These are phyloP conservation scores for Gossypium arboreum DNA, from an alignment of 345 rosid species.

Conservation along the genomic window DNA sequence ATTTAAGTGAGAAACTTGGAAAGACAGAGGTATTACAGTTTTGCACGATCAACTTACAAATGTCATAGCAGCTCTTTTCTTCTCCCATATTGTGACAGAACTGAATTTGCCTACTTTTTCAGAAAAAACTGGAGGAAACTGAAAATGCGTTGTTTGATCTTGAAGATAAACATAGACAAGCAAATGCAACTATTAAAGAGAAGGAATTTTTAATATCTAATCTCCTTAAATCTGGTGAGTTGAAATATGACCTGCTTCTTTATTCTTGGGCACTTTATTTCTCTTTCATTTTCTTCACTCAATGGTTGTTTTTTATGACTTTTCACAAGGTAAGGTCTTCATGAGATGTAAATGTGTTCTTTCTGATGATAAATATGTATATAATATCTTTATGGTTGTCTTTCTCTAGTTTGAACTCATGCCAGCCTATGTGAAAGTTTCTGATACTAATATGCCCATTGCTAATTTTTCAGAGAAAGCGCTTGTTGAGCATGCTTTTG, in stretches of 20 bases:
- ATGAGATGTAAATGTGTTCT: background rate
- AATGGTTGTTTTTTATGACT: background rate
- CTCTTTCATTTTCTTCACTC: background rate
- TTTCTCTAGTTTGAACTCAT: background rate
- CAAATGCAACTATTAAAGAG: constrained; percentile 86
- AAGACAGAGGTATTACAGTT: constrained; percentile 64
- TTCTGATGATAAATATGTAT: background rate
- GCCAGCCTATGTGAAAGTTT: background rate
- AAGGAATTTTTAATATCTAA: constrained; percentile 81
- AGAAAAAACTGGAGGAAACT: constrained; percentile 89
- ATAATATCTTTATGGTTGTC: background rate
- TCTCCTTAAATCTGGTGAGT: constrained; percentile 85
- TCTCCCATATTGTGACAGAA: background rate
- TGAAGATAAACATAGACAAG: constrained; percentile 89
- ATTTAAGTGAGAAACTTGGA: constrained; percentile 73
- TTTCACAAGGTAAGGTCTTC: constrained; percentile 1
- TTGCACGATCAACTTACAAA: constrained; percentile 3
- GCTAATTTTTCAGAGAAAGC: constrained; percentile 55
- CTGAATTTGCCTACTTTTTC: constrained; percentile 28
- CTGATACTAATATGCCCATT: constrained; percentile 4
- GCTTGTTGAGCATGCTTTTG: constrained; percentile 81
- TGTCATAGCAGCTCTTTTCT: constrained; percentile 5
- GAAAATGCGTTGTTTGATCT: constrained; percentile 76
- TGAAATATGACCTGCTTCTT: background rate
- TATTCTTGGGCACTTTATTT: background rate